These are phyloP conservation scores for Salicornia ramosissima DNA, from an alignment of 148 eudicot genomes.

Conservation along the genomic window DNA sequence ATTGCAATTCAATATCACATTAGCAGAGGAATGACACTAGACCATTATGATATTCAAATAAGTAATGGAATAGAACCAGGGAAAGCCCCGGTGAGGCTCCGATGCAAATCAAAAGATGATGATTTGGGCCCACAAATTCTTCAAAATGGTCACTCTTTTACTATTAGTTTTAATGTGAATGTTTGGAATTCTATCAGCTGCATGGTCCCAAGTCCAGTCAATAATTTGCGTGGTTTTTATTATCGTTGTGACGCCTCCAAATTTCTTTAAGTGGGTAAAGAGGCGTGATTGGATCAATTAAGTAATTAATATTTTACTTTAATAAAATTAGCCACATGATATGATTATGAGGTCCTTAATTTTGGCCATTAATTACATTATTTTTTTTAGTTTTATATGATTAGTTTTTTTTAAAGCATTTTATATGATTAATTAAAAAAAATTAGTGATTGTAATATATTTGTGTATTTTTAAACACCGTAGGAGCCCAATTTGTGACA, in stretches of 20 bases:
- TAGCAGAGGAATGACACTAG: neutral
- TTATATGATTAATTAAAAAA: no score
- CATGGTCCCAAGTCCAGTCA: no score
- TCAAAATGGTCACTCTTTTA: neutral
- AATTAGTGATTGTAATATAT: no score
- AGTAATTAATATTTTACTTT: neutral
- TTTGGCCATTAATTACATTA: no score
- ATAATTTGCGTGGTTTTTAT: constrained; percentile 19
- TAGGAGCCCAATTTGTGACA: no score
- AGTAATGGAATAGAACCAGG: neutral
- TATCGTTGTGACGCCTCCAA: constrained; percentile 8
- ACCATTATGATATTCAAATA: neutral
- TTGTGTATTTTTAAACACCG: no score
- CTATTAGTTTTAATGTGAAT: neutral
- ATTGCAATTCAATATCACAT: neutral
- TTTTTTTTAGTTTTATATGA: no score
- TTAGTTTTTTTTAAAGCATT: no score
- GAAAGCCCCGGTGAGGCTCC: neutral
- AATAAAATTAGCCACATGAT: no score
- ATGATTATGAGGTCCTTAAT: no score
- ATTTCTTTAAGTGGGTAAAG: neutral
- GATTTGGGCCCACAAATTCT: constrained; percentile 8
- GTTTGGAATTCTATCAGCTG: neutral
- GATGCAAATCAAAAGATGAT: constrained; percentile 19
- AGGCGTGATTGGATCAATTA: constrained; percentile 17